These are phyloP conservation scores for Eucalyptus globulus DNA, from an alignment of 345 rosid genomes.

Conservation along the genomic window DNA sequence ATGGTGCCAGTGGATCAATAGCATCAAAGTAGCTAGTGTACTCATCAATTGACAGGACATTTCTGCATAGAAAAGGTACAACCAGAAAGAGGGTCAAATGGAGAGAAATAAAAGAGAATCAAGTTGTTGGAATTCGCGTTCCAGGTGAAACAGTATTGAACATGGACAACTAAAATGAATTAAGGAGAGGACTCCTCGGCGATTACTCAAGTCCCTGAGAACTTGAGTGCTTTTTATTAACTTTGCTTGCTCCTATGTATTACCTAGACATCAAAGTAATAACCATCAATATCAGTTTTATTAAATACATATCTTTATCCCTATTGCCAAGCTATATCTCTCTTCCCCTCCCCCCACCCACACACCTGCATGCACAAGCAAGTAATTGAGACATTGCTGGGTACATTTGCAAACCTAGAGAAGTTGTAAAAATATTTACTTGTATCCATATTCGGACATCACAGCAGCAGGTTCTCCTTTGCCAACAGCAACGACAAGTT, in stretches of 20 bases:
- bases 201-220: background rate
- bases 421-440: slow-evolving; percentile 20
- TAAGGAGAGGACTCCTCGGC: background rate
- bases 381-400: background rate
- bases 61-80: slow-evolving; percentile 29
- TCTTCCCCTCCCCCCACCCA: background rate
- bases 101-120: background rate
- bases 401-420: background rate
- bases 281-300: background rate
- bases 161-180: background rate
- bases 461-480: slow-evolving; percentile 90
- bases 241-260: background rate
- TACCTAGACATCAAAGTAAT: background rate
- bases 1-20: slow-evolving; percentile 74
- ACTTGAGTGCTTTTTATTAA: background rate
- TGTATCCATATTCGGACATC: slow-evolving; percentile 80
- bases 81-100: background rate
- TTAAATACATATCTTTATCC: background rate
- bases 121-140: background rate
- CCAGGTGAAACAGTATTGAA: background rate
- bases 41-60: slow-evolving; percentile 77
- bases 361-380: background rate
- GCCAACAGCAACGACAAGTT: slow-evolving; percentile 73
- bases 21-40: slow-evolving; percentile 59
- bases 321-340: background rate